phyloP scores from a whole-genome alignment of 2,329 filamentous ascomycete genomes.

The Coniochaeta prunicola region DNA sequence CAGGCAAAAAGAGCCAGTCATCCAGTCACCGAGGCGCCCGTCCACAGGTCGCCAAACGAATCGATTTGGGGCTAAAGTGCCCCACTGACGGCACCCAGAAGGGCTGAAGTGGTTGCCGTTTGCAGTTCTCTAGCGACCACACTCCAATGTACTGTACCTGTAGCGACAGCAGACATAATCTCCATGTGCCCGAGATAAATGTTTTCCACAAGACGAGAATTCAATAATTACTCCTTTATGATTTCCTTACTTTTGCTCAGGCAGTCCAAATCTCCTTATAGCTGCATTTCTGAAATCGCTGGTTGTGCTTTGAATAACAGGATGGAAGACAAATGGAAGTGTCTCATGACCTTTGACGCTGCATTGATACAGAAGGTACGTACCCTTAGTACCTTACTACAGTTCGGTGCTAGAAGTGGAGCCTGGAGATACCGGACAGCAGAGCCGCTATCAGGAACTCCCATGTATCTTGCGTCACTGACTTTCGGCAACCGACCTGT shows the following conservation, averaged over 20 bases:
- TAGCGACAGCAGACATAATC: too few relatives aligned
- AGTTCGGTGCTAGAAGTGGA: neutral
- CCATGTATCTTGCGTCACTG: neutral
- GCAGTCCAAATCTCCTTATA: too few relatives aligned
- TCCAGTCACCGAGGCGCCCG: neutral
- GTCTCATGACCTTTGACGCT: neutral
- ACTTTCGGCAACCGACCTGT: neutral
- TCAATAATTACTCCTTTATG: too few relatives aligned
- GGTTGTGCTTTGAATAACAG: too few relatives aligned
- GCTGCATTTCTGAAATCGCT: too few relatives aligned
- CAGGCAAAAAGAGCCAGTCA: too few relatives aligned
- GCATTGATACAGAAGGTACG: neutral
- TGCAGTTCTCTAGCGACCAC: neutral
- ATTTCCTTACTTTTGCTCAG: too few relatives aligned
- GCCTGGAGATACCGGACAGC: neutral
- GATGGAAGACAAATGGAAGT: neutral
- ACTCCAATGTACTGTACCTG: neutral
- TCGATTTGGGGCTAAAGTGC: neutral
- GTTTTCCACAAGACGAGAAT: too few relatives aligned
- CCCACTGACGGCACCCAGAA: neutral
- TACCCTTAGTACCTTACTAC: neutral
- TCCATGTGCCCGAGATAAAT: too few relatives aligned
- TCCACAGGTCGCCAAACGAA: too few relatives aligned
- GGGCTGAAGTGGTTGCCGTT: neutral
- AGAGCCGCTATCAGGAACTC: neutral